A percentile compares a stretch with the other conserved stretches of the same genome.
Evolutionary conservation across 2,329 filamentous ascomycete genomes (phyloP).

Genomic region (Penicillium sp.): DNA sequence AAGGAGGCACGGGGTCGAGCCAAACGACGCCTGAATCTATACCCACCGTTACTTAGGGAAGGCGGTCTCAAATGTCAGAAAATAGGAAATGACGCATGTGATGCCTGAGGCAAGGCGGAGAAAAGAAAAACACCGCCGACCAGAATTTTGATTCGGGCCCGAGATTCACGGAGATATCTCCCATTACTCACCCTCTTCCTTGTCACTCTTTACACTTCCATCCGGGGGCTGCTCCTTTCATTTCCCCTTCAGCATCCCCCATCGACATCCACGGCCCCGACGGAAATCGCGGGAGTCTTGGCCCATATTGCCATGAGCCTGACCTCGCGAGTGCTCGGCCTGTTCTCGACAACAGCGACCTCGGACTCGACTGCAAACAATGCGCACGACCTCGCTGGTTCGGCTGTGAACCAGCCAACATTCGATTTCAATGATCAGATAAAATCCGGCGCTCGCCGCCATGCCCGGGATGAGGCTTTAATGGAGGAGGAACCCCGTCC

Average conservation of each 20-base stretch:
- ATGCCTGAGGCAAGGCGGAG: conserved; percentile 17
- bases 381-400: not conserved
- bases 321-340: conserved; percentile 53
- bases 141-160: conserved; percentile 31
- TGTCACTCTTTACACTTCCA: conserved; percentile 20
- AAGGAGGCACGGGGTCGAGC: not conserved
- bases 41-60: not conserved
- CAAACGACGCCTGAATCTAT: not conserved
- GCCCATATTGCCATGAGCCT: conserved; percentile 54
- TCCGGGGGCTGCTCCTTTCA: conserved; percentile 16
- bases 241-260: conserved; percentile 22
- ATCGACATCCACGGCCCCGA: conserved; percentile 28
- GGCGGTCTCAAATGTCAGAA: not conserved
- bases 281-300: conserved; percentile 27
- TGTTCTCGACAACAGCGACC: conserved; percentile 49
- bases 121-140: conserved; percentile 33
- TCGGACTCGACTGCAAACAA: conserved; percentile 19
- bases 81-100: not conserved
- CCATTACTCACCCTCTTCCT: conserved; percentile 2
- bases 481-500: conserved; percentile 56
- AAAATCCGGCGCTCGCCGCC: conserved; percentile 6
- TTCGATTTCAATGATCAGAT: conserved; percentile 20
- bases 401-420: not conserved
- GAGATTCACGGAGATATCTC: conserved; percentile 4
- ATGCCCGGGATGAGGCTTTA: conserved; percentile 39